Conservation (phyloP, 441 rosid genomes). For the Erodium chrysanthum region DNA sequence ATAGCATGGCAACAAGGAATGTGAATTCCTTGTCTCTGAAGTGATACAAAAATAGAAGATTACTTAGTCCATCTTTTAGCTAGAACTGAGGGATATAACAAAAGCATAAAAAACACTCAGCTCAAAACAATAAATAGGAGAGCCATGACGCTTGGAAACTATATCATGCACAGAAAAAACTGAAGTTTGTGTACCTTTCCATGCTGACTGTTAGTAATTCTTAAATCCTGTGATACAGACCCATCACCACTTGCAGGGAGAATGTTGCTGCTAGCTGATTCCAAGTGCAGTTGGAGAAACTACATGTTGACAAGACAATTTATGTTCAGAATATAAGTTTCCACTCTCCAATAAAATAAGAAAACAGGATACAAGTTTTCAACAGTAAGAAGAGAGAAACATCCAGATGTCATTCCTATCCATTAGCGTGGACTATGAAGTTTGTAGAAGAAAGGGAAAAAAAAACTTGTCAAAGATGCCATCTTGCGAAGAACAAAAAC, state of each 20-base stretch:
- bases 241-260: constrained; percentile 56
- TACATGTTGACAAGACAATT: constrained; percentile 6
- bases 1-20: not conserved
- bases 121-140: not conserved
- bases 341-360: not conserved
- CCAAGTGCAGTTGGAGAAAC: constrained; percentile 82
- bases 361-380: not conserved
- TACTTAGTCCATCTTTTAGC: not conserved
- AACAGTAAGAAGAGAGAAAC: too few species aligned
- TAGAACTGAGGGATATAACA: not conserved
- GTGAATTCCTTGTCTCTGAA: not conserved
- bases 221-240: constrained; percentile 54
- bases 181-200: constrained; percentile 55
- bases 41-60: not conserved
- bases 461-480: not conserved
- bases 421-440: not conserved
- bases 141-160: not conserved
- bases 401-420: too few species aligned
- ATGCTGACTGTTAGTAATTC: constrained; percentile 81
- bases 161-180: not conserved
- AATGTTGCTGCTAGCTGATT: constrained; percentile 74
- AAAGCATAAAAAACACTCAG: not conserved
- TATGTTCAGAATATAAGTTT: not conserved
- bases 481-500: not conserved
- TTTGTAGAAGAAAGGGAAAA: not conserved